A percentile compares a stretch with the other conserved stretches of the same genome.
These are phyloP conservation scores for Aspergillus bertholletiae DNA, from an alignment of 495 filamentous ascomycete genomes.

Conservation along the genomic window DNA sequence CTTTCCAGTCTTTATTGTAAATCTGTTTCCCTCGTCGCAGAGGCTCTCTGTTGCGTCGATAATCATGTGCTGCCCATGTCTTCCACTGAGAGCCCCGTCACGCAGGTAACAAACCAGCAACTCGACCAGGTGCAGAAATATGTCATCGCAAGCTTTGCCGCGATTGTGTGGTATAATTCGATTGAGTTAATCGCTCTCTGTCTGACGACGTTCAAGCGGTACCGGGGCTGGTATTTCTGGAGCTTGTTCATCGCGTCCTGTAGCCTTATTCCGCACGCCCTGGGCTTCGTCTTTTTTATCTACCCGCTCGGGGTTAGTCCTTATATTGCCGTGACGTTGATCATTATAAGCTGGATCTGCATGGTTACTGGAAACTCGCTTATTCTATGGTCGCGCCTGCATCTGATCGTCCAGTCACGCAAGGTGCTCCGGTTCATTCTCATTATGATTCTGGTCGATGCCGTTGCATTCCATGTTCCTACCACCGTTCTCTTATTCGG, in stretches of 20 bases:
- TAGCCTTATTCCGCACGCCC: conserved; percentile 34
- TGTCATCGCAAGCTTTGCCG: no score
- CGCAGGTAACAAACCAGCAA: no score
- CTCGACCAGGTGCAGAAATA: no score
- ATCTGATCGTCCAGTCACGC: conserved; percentile 39
- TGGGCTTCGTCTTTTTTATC: conserved; percentile 46
- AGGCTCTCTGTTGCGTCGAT: no score
- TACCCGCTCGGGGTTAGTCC: conserved; percentile 27
- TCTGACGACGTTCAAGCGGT: conserved; percentile 45
- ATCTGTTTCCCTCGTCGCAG: no score
- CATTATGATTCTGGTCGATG: conserved; percentile 42
- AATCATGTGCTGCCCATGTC: no score
- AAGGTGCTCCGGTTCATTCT: conserved; percentile 33
- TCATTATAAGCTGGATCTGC: conserved; percentile 39
- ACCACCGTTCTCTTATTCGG: conserved; percentile 44
- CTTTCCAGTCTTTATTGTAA: no score
- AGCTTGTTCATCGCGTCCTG: conserved; percentile 40
- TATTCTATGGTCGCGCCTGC: conserved; percentile 47
- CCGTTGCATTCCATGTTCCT: conserved; percentile 41
- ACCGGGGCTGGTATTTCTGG: conserved; percentile 49
- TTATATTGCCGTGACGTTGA: conserved; percentile 34
- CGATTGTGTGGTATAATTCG: conserved; percentile 46
- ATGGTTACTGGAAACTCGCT: conserved; percentile 50
- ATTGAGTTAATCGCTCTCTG: conserved; percentile 44
- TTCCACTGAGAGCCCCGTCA: no score